These are phyloP conservation scores for Colletotrichum sidae DNA, from an alignment of 2,329 filamentous ascomycete genomes.

Conservation along the genomic window DNA sequence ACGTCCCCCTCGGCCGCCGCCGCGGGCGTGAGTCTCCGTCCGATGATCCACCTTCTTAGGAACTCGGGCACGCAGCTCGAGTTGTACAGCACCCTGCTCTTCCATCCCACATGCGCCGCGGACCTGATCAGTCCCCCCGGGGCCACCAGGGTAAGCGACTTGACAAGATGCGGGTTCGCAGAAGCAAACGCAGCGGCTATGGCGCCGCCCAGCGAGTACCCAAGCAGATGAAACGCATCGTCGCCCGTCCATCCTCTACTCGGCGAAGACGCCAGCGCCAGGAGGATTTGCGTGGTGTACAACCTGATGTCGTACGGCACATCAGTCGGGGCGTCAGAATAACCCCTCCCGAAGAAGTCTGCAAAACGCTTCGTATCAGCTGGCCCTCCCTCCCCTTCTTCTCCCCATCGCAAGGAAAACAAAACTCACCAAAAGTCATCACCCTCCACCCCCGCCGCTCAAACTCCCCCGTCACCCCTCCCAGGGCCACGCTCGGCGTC, in stretches of 20 bases:
- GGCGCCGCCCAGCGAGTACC: constrained; percentile 85
- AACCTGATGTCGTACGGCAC: constrained; percentile 72
- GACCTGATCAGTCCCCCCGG: constrained; percentile 76
- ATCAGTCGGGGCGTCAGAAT: constrained; percentile 74
- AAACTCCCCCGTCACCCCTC: constrained; percentile 73
- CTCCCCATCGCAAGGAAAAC: no score
- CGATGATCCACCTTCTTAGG: constrained; percentile 65
- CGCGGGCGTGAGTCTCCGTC: constrained; percentile 56
- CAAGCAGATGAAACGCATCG: constrained; percentile 75
- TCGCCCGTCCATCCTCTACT: constrained; percentile 64
- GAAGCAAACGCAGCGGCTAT: constrained; percentile 77
- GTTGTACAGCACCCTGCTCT: constrained; percentile 72
- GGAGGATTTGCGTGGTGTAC: constrained; percentile 73
- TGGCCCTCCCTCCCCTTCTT: no score
- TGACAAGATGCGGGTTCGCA: constrained; percentile 74
- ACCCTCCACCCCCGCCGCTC: constrained; percentile 77
- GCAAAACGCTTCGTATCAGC: not conserved
- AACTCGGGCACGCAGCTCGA: constrained; percentile 69
- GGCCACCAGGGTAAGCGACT: constrained; percentile 73
- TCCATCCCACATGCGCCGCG: constrained; percentile 66
- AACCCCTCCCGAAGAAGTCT: constrained; percentile 83
- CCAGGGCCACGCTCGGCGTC: constrained; percentile 79
- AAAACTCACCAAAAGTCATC: constrained; percentile 76
- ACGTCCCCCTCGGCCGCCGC: constrained; percentile 46
- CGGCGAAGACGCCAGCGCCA: constrained; percentile 72